phyloP scores from a whole-genome alignment of 202 grass and related monocot species.

The Hordeum pubiflorum region DNA sequence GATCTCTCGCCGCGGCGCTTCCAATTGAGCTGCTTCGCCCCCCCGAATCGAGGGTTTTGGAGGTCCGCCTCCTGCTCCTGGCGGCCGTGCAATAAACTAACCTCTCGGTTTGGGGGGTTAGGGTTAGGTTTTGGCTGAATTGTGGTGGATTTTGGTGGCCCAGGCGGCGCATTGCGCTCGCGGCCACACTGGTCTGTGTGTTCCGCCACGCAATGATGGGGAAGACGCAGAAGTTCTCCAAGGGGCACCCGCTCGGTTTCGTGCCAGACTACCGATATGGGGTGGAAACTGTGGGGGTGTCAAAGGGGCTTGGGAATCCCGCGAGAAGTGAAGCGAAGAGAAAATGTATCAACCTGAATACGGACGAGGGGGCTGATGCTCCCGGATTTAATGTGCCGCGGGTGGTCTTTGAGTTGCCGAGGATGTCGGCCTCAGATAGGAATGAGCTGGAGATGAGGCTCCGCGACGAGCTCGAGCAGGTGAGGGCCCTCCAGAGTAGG shows the following conservation, averaged over 20 bases:
- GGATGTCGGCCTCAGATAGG: slow-evolving; percentile 41
- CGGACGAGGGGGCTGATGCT: neutral
- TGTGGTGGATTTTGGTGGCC: neutral
- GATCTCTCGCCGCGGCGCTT: slow-evolving; percentile 20
- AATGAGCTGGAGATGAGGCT: slow-evolving; percentile 54
- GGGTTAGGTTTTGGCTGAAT: slow-evolving; percentile 44
- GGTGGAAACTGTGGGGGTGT: slow-evolving; percentile 68
- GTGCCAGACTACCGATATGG: slow-evolving; percentile 74
- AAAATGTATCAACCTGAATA: slow-evolving; percentile 54
- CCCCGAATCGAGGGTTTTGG: slow-evolving; percentile 31
- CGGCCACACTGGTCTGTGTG: neutral
- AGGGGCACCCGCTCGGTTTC: slow-evolving; percentile 69
- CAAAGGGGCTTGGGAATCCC: slow-evolving; percentile 47
- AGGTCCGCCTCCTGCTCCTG: neutral
- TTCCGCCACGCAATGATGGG: slow-evolving; percentile 52
- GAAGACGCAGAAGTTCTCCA: slow-evolving; percentile 84
- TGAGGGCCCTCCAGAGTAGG: slow-evolving; percentile 51
- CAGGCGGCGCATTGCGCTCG: slow-evolving; percentile 22
- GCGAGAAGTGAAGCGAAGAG: slow-evolving; percentile 53
- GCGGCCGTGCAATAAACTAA: slow-evolving; percentile 24
- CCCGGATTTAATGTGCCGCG: slow-evolving; percentile 46
- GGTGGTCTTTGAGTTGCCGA: slow-evolving; percentile 44
- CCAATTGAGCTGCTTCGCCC: slow-evolving; percentile 19
- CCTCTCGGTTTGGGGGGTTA: slow-evolving; percentile 19
- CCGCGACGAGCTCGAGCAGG: slow-evolving; percentile 53